Base-by-base conservation (phyloP, 2,329 filamentous ascomycete genomes). In the Triangularia verruculosa region DNA sequence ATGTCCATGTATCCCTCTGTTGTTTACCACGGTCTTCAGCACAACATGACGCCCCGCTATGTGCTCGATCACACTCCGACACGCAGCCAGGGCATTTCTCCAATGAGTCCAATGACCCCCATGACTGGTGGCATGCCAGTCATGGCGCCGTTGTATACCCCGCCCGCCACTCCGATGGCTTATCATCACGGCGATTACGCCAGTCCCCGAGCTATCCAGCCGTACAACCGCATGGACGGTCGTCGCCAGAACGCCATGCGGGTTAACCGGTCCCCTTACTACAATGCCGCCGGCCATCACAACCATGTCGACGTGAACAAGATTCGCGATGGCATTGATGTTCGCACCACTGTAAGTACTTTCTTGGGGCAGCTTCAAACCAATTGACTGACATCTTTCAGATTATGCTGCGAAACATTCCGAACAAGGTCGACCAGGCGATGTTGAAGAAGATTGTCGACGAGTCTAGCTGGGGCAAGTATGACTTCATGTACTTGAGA, bases 341-440 rank as follows among this genome's bases (percentile, higher is more conserved):
- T 92, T 64, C 85, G 90, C 59, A 92, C 90, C 8, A 93, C 89
- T 0, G 89, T 91, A 78, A 76, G 84, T 77, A 25, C 7, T 12
- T 7, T 52, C 0, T 15, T 52, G 6, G 51, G 7, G 30, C 3
- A 6, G 15, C n/a, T n/a, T n/a, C 20, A 28, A 4, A 57, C 47
- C 0, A n/a, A 13, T 6, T 15, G 39, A 34, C 70, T 70, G 24
- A 71, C 65, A n/a, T 2, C 9, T 51, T 0, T 7, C 64, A 92
- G 89, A 91, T 98, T 68, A 97, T 98, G 94, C 78, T 97, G 30
- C 89, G 94, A 43, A 97, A 98, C 74, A 94, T 97, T 54, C 94
- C 94, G 1, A 97, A 97, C 78, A 92, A 93, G 71, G 88, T 97
- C 62, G 86, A 92, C 70, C 87, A 92, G 75, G 79, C 83, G 0